These are phyloP conservation scores for Raddia guianensis DNA, from an alignment of 176 grass and related monocot species.

Conservation along the genomic window DNA sequence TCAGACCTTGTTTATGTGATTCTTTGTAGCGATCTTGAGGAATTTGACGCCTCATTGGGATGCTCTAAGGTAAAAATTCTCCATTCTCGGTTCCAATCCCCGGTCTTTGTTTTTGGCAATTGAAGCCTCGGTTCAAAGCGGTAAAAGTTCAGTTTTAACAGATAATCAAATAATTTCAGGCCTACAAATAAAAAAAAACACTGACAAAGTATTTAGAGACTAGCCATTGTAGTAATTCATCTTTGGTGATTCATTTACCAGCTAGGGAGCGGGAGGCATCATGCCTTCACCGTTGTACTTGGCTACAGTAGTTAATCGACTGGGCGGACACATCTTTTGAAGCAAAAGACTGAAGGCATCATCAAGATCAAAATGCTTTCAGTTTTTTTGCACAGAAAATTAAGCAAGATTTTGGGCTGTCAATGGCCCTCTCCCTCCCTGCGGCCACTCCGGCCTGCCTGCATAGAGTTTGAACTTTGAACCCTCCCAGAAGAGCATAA, in stretches of 20 bases:
- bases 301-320: too few relatives aligned
- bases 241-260: not conserved
- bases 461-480: conserved; percentile 24
- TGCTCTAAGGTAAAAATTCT: too few relatives aligned
- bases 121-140: too few relatives aligned
- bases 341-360: conserved; percentile 32
- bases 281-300: conserved; percentile 12
- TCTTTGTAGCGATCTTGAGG: too few relatives aligned
- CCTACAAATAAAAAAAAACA: too few relatives aligned
- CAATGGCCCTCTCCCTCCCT: conserved; percentile 35
- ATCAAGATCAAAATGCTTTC: conserved; percentile 20
- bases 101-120: too few relatives aligned
- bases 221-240: not conserved
- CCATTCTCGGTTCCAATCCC: too few relatives aligned
- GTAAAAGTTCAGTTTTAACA: too few relatives aligned
- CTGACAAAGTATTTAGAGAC: not conserved
- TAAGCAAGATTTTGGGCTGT: conserved; percentile 54
- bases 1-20: too few relatives aligned
- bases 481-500: not conserved
- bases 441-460: conserved; percentile 32
- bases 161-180: too few relatives aligned
- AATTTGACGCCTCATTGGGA: too few relatives aligned
- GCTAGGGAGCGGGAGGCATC: not conserved
- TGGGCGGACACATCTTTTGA: conserved; percentile 48
- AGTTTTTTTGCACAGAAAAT: conserved; percentile 54